A percentile compares a stretch with the other conserved stretches of the same genome.
phyloP scores from a whole-genome alignment of 1,139 yeast species.

The Taphrina pruni region DNA sequence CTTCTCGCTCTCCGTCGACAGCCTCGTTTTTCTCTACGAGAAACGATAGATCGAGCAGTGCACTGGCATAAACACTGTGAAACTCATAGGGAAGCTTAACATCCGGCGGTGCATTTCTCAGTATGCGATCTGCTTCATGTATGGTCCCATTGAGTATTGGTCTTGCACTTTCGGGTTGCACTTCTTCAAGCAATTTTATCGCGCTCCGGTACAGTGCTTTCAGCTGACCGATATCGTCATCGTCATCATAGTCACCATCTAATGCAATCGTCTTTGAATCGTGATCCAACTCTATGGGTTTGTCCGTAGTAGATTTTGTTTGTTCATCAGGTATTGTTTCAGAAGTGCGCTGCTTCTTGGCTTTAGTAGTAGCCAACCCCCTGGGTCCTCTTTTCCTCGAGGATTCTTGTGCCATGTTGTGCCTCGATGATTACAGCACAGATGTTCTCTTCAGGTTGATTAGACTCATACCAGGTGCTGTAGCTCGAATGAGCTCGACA shows the following conservation, averaged over 20 bases:
- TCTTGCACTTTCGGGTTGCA: slow-evolving; percentile 43
- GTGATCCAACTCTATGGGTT: slow-evolving; percentile 42
- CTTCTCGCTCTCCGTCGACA: slow-evolving; percentile 54
- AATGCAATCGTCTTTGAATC: slow-evolving; percentile 69
- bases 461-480: too few relatives aligned
- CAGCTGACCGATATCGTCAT: slow-evolving; percentile 78
- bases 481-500: too few relatives aligned
- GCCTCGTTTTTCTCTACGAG: slow-evolving; percentile 47
- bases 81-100: slow-evolving; percentile 62
- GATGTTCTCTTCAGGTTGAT: too few relatives aligned
- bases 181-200: slow-evolving; percentile 38
- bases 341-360: slow-evolving; percentile 10
- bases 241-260: slow-evolving; percentile 70
- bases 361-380: slow-evolving; percentile 23
- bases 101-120: slow-evolving; percentile 55
- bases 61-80: slow-evolving; percentile 73
- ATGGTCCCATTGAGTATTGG: slow-evolving; percentile 75
- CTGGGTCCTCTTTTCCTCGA: slow-evolving; percentile 23
- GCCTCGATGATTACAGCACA: too few relatives aligned
- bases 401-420: slow-evolving; percentile 6
- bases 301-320: slow-evolving; percentile 14
- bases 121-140: slow-evolving; percentile 85
- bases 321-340: background rate
- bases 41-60: slow-evolving; percentile 70
- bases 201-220: slow-evolving; percentile 63